Evolutionary conservation across 1,284 basidiomycete genomes (phyloP), one percentile per base, ranked within the genome.

Genomic region (Cryptococcus wingfieldii): DNA sequence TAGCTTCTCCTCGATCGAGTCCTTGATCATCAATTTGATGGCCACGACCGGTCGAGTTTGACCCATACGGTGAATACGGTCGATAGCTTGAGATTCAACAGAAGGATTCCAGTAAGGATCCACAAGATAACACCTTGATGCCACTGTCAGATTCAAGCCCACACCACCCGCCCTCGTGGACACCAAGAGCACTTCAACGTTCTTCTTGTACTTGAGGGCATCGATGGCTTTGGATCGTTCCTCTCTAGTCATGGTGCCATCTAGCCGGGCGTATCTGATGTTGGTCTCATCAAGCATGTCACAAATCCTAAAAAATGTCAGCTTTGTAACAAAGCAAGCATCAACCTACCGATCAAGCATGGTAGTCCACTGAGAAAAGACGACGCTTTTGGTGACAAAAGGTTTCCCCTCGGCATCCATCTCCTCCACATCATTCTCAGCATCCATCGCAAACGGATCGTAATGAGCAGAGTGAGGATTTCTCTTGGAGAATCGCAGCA

Each of bases 91-190:
- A 69, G 93, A 91, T 79, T 97, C 93, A 7, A 96, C 93, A 12
- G 92, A 92, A 18, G 94, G 94, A 69, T 97, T 97, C 90, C 92
- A 96, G 75, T 94, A 95, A 42, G 93, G 93, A 76, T 97, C 93
- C 83, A 97, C 89, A 44, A 96, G 80, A 74, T 95, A 96, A 19
- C 92, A 91, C 31, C 94, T 84, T 66, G 88, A 88, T 19, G 91
- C 91, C n/a, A 89, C 85, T 1, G 90, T 93, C 51, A 97, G 82
- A 74, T 97, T 98, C 57, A 98, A 79, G 25, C 93, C 96, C 2
- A 99, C 96, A 50, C 96, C 96, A 54, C 96, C 96, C 2, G 96
- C 96, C 70, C 95, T 89, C 63, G 98, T 81, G 69, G 91, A 96
- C 65, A 98, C 92, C 34, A 99, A 83, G 54, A 99, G 81, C 19